Evolutionary conservation across 805 yeast species (phyloP).

Genomic region (Helenozyma baotianmanensis): DNA sequence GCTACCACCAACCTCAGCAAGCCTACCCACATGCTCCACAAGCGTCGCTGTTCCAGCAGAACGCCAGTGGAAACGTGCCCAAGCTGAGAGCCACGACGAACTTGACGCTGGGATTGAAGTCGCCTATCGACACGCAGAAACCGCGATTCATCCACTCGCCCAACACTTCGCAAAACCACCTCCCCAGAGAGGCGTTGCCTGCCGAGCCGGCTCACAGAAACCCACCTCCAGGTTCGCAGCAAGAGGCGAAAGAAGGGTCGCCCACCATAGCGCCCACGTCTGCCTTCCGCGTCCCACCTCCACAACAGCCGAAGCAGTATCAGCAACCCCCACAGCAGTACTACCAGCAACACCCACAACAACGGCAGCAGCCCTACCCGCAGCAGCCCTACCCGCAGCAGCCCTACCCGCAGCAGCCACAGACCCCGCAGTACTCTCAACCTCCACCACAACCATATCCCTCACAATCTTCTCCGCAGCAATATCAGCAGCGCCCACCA

Average conservation of each 20-base stretch:
- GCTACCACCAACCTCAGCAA: no score
- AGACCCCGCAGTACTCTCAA: slow-evolving; percentile 6
- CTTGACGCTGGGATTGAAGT: slow-evolving; percentile 4
- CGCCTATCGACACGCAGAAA: slow-evolving; percentile 9
- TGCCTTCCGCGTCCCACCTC: slow-evolving; percentile 1
- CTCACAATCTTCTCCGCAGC: slow-evolving; percentile 2
- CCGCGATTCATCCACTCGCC: slow-evolving; percentile 33
- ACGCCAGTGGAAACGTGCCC: background rate
- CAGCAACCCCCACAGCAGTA: slow-evolving; percentile 8
- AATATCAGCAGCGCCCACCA: background rate
- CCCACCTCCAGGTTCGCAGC: no score
- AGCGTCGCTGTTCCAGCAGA: background rate
- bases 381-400: slow-evolving; percentile 1
- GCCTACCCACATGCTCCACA: background rate
- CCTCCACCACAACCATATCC: slow-evolving; percentile 6
- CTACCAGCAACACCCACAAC: slow-evolving; percentile 2
- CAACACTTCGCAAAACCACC: slow-evolving; percentile 6
- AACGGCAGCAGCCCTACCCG: slow-evolving; percentile 2
- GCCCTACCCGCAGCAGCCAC: slow-evolving; percentile 9
- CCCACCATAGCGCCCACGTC: slow-evolving; percentile 1
- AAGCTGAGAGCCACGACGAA: slow-evolving; percentile 4
- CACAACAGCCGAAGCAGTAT: slow-evolving; percentile 5
- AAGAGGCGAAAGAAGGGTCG: background rate
- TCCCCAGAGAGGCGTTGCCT: no score
- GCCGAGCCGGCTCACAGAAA: no score